Evolutionary conservation across 768 basidiomycete genomes (phyloP).

Genomic region (Gloeostereum incarnatum): DNA sequence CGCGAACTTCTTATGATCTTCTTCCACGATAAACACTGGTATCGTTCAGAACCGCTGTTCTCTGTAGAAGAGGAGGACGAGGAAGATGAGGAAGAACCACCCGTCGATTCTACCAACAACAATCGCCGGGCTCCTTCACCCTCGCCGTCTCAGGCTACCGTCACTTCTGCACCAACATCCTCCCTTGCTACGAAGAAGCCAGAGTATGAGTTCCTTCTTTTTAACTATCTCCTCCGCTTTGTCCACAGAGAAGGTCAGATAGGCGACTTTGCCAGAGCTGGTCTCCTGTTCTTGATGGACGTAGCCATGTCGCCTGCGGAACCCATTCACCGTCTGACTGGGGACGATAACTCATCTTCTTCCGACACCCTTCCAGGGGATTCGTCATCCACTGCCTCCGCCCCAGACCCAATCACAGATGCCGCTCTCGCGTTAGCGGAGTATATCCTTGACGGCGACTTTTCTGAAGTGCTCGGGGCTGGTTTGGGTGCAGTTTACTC

Average conservation of each 20-base stretch:
- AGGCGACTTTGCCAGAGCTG: constrained; percentile 89
- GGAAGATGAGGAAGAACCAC: constrained; percentile 47
- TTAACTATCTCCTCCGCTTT: constrained; percentile 92
- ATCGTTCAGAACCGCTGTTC: constrained; percentile 66
- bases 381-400: constrained; percentile 17
- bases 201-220: constrained; percentile 92
- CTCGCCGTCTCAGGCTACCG: constrained; percentile 48
- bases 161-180: constrained; percentile 37
- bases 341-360: constrained; percentile 23
- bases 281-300: constrained; percentile 90
- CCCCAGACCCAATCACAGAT: constrained; percentile 67
- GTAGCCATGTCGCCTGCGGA: constrained; percentile 85
- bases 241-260: constrained; percentile 91
- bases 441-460: constrained; percentile 94
- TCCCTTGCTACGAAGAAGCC: constrained; percentile 45
- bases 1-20: constrained; percentile 93
- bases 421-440: constrained; percentile 84
- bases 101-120: constrained; percentile 17
- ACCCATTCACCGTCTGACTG: constrained; percentile 28
- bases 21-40: constrained; percentile 92
- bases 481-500: constrained; percentile 92
- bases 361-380: constrained; percentile 21
- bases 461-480: constrained; percentile 94
- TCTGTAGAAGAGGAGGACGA: constrained; percentile 72
- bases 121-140: constrained; percentile 38